These are phyloP conservation scores for Xanthoconium purpureum DNA, from an alignment of 768 basidiomycete genomes.

Conservation along the genomic window DNA sequence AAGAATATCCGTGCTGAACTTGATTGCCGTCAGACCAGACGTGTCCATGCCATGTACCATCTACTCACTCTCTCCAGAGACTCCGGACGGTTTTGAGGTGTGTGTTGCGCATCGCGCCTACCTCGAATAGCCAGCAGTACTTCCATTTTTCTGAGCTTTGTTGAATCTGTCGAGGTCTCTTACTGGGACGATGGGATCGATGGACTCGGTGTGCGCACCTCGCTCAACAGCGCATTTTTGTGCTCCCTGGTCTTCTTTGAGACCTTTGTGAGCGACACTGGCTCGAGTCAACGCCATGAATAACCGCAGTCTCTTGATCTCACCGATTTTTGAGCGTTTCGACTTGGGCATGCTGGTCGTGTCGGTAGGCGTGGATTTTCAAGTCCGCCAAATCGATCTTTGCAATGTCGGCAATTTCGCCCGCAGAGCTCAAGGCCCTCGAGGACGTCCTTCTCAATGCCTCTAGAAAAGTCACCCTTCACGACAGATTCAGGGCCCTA, in stretches of 20 bases:
- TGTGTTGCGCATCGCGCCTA: slow-evolving; percentile 93
- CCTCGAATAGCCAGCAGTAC: slow-evolving; percentile 94
- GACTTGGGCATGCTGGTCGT: slow-evolving; percentile 73
- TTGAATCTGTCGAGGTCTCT: slow-evolving; percentile 61
- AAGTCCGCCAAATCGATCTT: slow-evolving; percentile 47
- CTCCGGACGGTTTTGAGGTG: slow-evolving; percentile 91
- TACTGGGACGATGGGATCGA: slow-evolving; percentile 4
- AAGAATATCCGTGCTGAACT: slow-evolving; percentile 85
- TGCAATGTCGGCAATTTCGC: slow-evolving; percentile 36
- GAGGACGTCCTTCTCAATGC: slow-evolving; percentile 77
- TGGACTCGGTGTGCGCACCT: slow-evolving; percentile 46
- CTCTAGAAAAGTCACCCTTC: slow-evolving; percentile 68
- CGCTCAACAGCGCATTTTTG: slow-evolving; percentile 78
- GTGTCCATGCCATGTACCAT: not conserved
- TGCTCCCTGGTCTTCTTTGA: slow-evolving; percentile 89
- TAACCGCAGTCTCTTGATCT: slow-evolving; percentile 28
- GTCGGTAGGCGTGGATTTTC: slow-evolving; percentile 29
- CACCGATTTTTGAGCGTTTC: slow-evolving; percentile 85
- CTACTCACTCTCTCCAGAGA: slow-evolving; percentile 85
- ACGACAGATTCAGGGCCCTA: slow-evolving; percentile 84
- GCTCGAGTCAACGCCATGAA: not conserved
- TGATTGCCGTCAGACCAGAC: slow-evolving; percentile 6
- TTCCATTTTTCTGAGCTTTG: slow-evolving; percentile 83
- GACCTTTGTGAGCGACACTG: slow-evolving; percentile 93
- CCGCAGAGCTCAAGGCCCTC: slow-evolving; percentile 62